Conservation (phyloP, 1,139 yeast genomes). For the Yamadazyma mexicana region DNA sequence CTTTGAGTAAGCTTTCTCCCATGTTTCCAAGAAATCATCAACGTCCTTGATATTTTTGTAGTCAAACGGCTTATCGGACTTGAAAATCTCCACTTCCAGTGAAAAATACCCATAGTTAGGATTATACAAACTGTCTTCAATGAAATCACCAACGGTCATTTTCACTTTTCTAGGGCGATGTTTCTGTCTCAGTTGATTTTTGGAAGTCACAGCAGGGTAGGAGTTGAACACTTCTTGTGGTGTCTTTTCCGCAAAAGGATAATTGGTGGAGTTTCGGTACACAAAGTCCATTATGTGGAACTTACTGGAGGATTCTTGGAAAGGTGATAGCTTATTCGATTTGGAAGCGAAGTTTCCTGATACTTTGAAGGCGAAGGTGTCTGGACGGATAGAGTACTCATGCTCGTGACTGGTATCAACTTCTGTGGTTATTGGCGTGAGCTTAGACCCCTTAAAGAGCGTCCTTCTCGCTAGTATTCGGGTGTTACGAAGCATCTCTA, state of each 20-base stretch:
- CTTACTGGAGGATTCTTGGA: slow-evolving; percentile 23
- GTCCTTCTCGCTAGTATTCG: slow-evolving; percentile 8
- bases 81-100: slow-evolving; percentile 76
- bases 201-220: slow-evolving; percentile 43
- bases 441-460: slow-evolving; percentile 12
- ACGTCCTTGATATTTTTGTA: slow-evolving; percentile 59
- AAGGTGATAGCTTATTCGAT: slow-evolving; percentile 21
- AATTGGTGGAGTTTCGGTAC: slow-evolving; percentile 44
- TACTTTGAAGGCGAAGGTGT: slow-evolving; percentile 48
- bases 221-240: slow-evolving; percentile 44
- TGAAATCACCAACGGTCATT: slow-evolving; percentile 75
- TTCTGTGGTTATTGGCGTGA: slow-evolving; percentile 14
- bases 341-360: slow-evolving; percentile 14
- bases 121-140: slow-evolving; percentile 82
- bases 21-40: slow-evolving; percentile 67
- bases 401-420: slow-evolving; percentile 34
- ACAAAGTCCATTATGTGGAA: slow-evolving; percentile 39
- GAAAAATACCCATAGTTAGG: slow-evolving; percentile 82
- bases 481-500: slow-evolving; percentile 2
- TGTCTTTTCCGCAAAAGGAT: slow-evolving; percentile 39
- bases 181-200: slow-evolving; percentile 44
- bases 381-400: slow-evolving; percentile 50
- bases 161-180: slow-evolving; percentile 62
- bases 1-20: slow-evolving; percentile 66
- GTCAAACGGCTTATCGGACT: slow-evolving; percentile 58